phyloP scores from a whole-genome alignment of 352 stramenopile species.

The Phytophthora brassicae region DNA sequence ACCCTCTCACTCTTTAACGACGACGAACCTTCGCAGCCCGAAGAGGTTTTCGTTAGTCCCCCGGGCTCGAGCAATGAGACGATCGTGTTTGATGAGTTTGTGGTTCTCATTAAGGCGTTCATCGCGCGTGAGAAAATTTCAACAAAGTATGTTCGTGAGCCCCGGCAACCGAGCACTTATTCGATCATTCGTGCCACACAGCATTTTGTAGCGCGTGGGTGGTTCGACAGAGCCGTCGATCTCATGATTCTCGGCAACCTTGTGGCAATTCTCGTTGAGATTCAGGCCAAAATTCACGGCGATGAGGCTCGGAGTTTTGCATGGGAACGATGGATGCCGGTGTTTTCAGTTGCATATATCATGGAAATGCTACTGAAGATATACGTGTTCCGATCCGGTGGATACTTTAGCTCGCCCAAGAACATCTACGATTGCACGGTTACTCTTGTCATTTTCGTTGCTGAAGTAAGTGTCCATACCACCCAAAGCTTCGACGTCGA shows the following conservation, averaged over 20 bases:
- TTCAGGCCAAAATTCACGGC: constrained; percentile 47
- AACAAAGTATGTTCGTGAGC: constrained; percentile 1
- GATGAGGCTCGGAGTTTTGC: constrained; percentile 23
- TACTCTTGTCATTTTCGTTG: constrained; percentile 55
- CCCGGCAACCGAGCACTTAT: constrained; percentile 18
- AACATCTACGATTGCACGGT: constrained; percentile 88
- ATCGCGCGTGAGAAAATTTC: constrained; percentile 23
- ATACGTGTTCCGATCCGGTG: constrained; percentile 46
- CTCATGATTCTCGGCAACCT: constrained; percentile 48
- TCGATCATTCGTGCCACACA: constrained; percentile 29
- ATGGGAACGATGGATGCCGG: constrained; percentile 60
- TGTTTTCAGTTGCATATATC: constrained; percentile 72
- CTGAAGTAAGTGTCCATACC: constrained; percentile 59
- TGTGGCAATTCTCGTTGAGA: constrained; percentile 50
- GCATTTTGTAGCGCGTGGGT: constrained; percentile 26
- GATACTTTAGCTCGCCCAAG: constrained; percentile 64
- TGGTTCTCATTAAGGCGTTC: constrained; percentile 33
- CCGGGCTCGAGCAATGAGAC: constrained; percentile 13
- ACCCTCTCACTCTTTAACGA: constrained; percentile 40
- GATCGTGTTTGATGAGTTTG: constrained; percentile 35
- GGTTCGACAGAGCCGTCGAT: constrained; percentile 43
- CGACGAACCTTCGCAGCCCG: background rate
- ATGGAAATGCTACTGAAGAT: constrained; percentile 87
- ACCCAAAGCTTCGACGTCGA: constrained; percentile 39
- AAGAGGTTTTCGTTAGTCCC: background rate